Percentiles rank a stretch among this genome's conserved stretches.
Evolutionary conservation across 768 basidiomycete genomes (phyloP).

Genomic region (Suillus placidus): DNA sequence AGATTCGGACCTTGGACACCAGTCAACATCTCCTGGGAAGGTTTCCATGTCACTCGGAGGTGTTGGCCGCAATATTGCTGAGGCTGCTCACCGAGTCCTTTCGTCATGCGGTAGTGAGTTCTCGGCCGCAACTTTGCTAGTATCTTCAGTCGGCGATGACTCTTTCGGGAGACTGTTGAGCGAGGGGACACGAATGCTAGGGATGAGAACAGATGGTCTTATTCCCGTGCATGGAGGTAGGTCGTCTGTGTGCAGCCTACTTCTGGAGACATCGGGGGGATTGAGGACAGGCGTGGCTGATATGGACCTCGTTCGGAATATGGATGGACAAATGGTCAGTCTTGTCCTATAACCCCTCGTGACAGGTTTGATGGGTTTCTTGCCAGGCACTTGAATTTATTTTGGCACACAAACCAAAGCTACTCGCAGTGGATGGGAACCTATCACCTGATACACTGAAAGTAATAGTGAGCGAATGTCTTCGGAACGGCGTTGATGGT

Average conservation of each 20-base stretch:
- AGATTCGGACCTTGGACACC: slow-evolving; percentile 37
- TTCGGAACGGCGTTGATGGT: slow-evolving; percentile 54
- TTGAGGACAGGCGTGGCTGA: slow-evolving; percentile 90
- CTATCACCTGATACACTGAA: slow-evolving; percentile 56
- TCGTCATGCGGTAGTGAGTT: slow-evolving; percentile 29
- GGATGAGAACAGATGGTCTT: slow-evolving; percentile 84
- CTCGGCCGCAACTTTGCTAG: slow-evolving; percentile 51
- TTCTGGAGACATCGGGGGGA: slow-evolving; percentile 70
- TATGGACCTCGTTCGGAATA: slow-evolving; percentile 68
- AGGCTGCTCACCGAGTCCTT: slow-evolving; percentile 76
- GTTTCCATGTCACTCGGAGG: slow-evolving; percentile 80
- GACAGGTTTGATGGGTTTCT: background rate
- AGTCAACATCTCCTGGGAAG: slow-evolving; percentile 80
- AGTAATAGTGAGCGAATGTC: slow-evolving; percentile 54
- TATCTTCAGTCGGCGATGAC: slow-evolving; percentile 80
- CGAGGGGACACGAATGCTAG: slow-evolving; percentile 56
- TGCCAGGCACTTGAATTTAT: background rate
- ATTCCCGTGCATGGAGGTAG: slow-evolving; percentile 43
- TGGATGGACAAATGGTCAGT: slow-evolving; percentile 49
- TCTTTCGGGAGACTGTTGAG: slow-evolving; percentile 69
- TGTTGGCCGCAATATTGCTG: slow-evolving; percentile 94
- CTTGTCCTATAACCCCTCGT: background rate
- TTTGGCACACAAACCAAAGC: slow-evolving; percentile 45
- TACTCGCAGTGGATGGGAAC: slow-evolving; percentile 82
- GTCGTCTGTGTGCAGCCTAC: slow-evolving; percentile 87